Evolutionary conservation across 345 rosid genomes (phyloP).

Genomic region (Hirschfeldia incana): DNA sequence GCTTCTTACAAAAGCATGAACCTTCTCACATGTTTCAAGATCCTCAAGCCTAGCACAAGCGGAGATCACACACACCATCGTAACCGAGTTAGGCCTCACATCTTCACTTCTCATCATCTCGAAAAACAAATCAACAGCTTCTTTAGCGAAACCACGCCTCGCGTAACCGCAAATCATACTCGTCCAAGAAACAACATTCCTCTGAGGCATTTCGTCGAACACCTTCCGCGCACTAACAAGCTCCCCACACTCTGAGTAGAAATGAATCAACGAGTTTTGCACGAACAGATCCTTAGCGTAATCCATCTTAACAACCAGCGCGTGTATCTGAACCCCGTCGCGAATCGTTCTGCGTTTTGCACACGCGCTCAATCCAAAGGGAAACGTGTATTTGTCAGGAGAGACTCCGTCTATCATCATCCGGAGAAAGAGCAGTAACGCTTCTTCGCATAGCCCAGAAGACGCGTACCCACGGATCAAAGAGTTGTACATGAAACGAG

Average conservation of each 20-base stretch:
- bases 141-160: conserved; percentile 43
- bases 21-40: conserved; percentile 48
- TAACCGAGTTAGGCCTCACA: conserved; percentile 51
- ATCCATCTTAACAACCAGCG: conserved; percentile 48
- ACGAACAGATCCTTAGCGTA: conserved; percentile 49
- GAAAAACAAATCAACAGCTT: conserved; percentile 61
- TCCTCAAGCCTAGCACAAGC: conserved; percentile 69
- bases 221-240: conserved; percentile 46
- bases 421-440: conserved; percentile 43
- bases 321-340: conserved; percentile 62
- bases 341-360: conserved; percentile 42
- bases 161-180: conserved; percentile 68
- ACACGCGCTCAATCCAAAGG: conserved; percentile 62
- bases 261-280: conserved; percentile 63
- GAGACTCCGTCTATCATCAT: conserved; percentile 45
- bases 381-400: conserved; percentile 64
- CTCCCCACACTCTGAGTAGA: conserved; percentile 56
- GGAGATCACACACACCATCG: conserved; percentile 61
- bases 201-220: conserved; percentile 61
- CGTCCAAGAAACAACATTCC: conserved; percentile 75
- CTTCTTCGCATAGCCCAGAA: conserved; percentile 48
- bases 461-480: conserved; percentile 57
- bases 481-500: conserved; percentile 56
- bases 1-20: conserved; percentile 44
- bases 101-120: conserved; percentile 48